phyloP scores from a whole-genome alignment of 306 rosid genomes.

The Lathyrus oleraceus region DNA sequence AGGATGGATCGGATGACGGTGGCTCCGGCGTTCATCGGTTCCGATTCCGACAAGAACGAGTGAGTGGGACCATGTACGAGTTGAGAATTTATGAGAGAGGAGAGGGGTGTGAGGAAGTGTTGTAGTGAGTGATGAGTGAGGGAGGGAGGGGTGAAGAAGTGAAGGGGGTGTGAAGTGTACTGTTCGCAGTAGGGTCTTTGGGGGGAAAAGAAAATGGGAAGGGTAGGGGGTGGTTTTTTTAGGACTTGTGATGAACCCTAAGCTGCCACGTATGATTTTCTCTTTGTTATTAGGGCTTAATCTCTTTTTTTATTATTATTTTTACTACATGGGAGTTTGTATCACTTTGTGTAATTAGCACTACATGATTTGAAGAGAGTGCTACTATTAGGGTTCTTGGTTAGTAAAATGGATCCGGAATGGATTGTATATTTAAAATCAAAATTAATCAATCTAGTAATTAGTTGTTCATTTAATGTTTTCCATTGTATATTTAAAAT shows the following conservation, averaged over 20 bases:
- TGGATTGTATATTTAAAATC: too few relatives aligned
- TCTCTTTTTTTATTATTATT: conserved; percentile 1
- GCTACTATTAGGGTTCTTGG: neutral
- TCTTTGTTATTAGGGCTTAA: conserved; percentile 57
- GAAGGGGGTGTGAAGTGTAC: conserved; percentile 1
- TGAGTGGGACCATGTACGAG: conserved; percentile 37
- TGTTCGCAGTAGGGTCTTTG: conserved; percentile 1
- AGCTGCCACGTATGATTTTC: conserved; percentile 77
- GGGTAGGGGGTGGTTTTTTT: conserved; percentile 42
- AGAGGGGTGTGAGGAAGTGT: conserved; percentile 18
- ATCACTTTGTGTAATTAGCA: neutral
- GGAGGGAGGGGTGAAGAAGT: neutral
- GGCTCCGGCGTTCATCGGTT: conserved; percentile 66
- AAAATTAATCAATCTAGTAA: too few relatives aligned
- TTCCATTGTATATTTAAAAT: too few relatives aligned
- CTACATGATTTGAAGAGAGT: neutral
- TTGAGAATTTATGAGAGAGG: neutral
- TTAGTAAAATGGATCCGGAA: neutral
- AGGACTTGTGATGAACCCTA: conserved; percentile 80
- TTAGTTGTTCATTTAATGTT: too few relatives aligned
- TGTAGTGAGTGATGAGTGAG: neutral
- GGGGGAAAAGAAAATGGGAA: conserved; percentile 18
- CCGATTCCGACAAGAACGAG: conserved; percentile 33
- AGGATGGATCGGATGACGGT: conserved; percentile 76
- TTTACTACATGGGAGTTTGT: conserved; percentile 4